These are phyloP conservation scores for Thymus quinquecostatus DNA, from an alignment of 257 asterid genomes.

Conservation along the genomic window DNA sequence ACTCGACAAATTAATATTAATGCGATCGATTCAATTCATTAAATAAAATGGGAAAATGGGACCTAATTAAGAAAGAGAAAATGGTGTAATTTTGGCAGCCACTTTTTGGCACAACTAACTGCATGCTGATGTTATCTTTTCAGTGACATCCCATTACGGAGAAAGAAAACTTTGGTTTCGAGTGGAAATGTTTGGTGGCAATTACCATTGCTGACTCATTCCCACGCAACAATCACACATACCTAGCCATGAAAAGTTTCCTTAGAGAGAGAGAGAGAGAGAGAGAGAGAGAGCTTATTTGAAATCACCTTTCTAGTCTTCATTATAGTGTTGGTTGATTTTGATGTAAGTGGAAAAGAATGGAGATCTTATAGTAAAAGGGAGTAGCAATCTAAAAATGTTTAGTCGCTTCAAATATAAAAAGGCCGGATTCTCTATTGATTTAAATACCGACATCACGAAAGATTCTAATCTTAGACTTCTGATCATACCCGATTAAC, in stretches of 20 bases:
- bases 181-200: slow-evolving; percentile 13
- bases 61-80: neutral
- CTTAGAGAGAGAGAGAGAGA: neutral
- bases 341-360: slow-evolving; percentile 28
- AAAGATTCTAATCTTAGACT: too few relatives aligned
- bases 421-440: too few relatives aligned
- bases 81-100: slow-evolving; percentile 3
- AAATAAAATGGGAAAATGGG: neutral
- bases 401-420: neutral
- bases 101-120: slow-evolving; percentile 30
- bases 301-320: neutral
- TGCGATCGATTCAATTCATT: neutral
- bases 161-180: slow-evolving; percentile 15
- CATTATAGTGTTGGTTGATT: slow-evolving; percentile 25
- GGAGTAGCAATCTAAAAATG: neutral
- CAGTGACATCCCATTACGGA: neutral
- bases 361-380: neutral
- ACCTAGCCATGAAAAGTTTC: neutral
- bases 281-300: neutral
- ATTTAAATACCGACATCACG: too few relatives aligned
- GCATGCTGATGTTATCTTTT: slow-evolving; percentile 22
- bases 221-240: slow-evolving; percentile 45
- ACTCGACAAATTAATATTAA: slow-evolving; percentile 9
- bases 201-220: slow-evolving; percentile 53
- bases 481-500: too few relatives aligned